A percentile compares a stretch with the other conserved stretches of the same genome.
Conservation (phyloP, 331 rosid species). For the Acacia concinna region DNA sequence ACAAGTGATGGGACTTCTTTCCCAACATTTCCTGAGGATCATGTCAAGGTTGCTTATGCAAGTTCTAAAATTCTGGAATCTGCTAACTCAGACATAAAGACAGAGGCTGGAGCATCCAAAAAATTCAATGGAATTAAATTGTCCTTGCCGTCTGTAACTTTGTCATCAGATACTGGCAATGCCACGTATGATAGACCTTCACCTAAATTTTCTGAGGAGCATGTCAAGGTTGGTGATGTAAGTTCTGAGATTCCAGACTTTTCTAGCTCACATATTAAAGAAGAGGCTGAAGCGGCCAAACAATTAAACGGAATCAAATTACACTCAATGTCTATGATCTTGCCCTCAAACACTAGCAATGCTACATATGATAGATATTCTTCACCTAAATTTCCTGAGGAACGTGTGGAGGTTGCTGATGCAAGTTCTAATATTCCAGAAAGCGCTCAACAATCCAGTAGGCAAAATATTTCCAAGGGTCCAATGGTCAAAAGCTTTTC, state of each 20-base stretch:
- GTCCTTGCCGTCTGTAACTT: slow-evolving; percentile 29
- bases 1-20: slow-evolving; percentile 25
- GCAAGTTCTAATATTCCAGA: slow-evolving; percentile 39
- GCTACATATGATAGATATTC: slow-evolving; percentile 26
- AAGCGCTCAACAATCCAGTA: slow-evolving; percentile 28
- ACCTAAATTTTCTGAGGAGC: slow-evolving; percentile 36
- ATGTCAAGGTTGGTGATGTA: slow-evolving; percentile 31
- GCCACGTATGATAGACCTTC: slow-evolving; percentile 25
- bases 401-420: slow-evolving; percentile 31
- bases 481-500: slow-evolving; percentile 33
- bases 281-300: neutral
- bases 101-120: slow-evolving; percentile 10
- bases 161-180: slow-evolving; percentile 29
- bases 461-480: slow-evolving; percentile 17
- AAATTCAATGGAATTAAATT: slow-evolving; percentile 41
- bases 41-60: slow-evolving; percentile 29
- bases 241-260: slow-evolving; percentile 37
- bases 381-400: slow-evolving; percentile 31
- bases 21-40: slow-evolving; percentile 34
- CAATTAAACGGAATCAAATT: slow-evolving; percentile 38
- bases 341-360: slow-evolving; percentile 29
- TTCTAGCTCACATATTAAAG: neutral
- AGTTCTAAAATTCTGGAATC: slow-evolving; percentile 41
- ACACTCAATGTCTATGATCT: slow-evolving; percentile 33
- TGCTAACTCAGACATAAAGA: neutral